Base-by-base conservation (phyloP, 129 eudicot species). In the Glebionis coronaria region DNA sequence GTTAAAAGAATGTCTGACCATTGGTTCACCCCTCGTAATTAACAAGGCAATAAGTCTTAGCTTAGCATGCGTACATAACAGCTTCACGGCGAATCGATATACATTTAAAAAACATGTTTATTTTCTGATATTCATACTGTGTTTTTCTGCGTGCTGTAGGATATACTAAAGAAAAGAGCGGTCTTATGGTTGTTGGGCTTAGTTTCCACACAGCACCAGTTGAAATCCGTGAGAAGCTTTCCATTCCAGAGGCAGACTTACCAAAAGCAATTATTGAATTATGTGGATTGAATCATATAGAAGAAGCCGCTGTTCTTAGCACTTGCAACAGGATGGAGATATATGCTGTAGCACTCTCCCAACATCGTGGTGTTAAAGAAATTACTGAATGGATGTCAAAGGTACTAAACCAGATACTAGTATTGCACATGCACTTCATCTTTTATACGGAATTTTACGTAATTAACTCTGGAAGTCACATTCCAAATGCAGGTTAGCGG, bases 241-340 rank as follows among this genome's bases (percentile, higher is more conserved):
- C 97, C 3, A 82, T 90, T 62, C 92, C 95, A 10, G 95, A 87
- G 66, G 89, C 90, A 20, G 80, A 85, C 56, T 85, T 87, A 83
- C 87, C 84, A 79, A 83, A 82, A 74, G 95, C 90, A 15, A 87
- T 84, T 44, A 76, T 64, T 47, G 95, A 87, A 62, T 73, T 90
- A 57, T 90, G 97, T 79, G 80, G 73, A 25, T 52, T 90, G 65
- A 82, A 90, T 53, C 97, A 87, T 76, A 84, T 87, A 40, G 95
- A 90, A 67, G 95, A 87, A 76, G 97, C 97, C 44, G 90, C 90
- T 55, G 88, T 90, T 73, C 89, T 90, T 51, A 84, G 95, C 76
- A 90, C 97, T 23, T 87, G 95, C 56, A 90, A 90, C 81, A 82
- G 95, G 72, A 73, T 87, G 89, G 97, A 90, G 69, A 84, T 90